Evolutionary conservation across 2,329 filamentous ascomycete species (phyloP), one percentile per base, ranked within the genome.

Genomic region (Talaromyces atroroseus): DNA sequence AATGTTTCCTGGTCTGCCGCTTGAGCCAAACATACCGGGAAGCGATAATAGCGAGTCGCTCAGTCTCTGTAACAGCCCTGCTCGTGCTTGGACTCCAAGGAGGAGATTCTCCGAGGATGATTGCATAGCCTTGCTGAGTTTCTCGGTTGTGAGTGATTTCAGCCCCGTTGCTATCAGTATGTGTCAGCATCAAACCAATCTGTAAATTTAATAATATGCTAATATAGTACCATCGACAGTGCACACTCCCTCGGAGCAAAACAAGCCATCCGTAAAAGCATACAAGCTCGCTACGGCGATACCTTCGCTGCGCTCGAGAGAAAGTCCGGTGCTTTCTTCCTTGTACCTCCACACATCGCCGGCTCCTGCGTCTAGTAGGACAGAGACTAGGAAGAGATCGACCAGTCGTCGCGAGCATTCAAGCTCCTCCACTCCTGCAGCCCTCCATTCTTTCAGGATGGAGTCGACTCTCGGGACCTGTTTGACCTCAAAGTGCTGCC

Each of bases 401-500:
- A 84, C 74, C n/a, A 85, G 68, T 0, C 81, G 75, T 2, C 82
- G 78, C 0, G 78, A 77, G 3, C 75, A 64, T 58, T 83, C 81
- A 0, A 68, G 59, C 1, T 73, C 69, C 48, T 82, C 77, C 40
- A 66, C 64, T 0, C 29, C 36, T 0, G 71, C 66, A 1, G 61
- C 63, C 1, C 76, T 67, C 80, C 80, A 81, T 40, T 71, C 63
- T 20, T 72, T 62, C 2, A 80, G 67, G 2, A 82, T 63, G 5
- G 70, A 63, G 3, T 71, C 67, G 5, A 83, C 66, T 32, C 82
- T 79, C 40, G 77, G 70, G 24, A 80, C 69, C 10, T 74, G 74
- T 7, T 82, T 82, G 38, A 83, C 77, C 11, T 83, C 78, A 61
- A 85, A 85, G 68, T 85, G 82, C 64, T 85, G 82, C 79, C 82